Evolutionary conservation across 148 eudicot species (phyloP).

Genomic region (Fagopyrum homotropicum): DNA sequence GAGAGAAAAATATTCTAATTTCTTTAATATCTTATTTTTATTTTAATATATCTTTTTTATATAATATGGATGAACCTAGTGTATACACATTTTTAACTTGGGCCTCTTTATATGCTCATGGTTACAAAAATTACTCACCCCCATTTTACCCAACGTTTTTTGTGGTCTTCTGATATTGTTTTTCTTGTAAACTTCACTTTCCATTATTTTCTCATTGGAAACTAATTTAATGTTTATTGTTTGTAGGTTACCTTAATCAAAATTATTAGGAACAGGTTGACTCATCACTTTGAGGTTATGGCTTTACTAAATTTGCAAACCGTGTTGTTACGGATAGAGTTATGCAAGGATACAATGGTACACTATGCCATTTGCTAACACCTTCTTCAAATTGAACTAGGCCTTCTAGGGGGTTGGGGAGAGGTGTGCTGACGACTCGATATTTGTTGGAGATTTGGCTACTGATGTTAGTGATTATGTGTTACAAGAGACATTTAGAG

Average conservation of each 20-base stretch:
- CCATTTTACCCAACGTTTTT: background rate
- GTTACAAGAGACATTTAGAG: slow-evolving; percentile 78
- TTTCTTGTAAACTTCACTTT: background rate
- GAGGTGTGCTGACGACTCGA: slow-evolving; percentile 62
- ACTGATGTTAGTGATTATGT: slow-evolving; percentile 78
- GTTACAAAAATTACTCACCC: no score
- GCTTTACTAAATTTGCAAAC: slow-evolving; percentile 63
- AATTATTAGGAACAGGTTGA: slow-evolving; percentile 80
- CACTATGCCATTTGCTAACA: slow-evolving; percentile 77
- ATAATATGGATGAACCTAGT: no score
- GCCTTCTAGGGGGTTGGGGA: slow-evolving; percentile 85
- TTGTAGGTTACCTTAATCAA: slow-evolving; percentile 60
- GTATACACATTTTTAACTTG: no score
- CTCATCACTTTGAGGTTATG: slow-evolving; percentile 79
- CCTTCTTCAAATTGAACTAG: slow-evolving; percentile 78
- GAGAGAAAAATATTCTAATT: no score
- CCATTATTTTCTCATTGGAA: background rate
- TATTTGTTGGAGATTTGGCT: slow-evolving; percentile 95
- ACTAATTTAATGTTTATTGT: background rate
- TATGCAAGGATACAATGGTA: slow-evolving; percentile 63
- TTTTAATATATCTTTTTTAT: no score
- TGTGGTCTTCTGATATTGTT: background rate
- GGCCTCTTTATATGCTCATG: no score
- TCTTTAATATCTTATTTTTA: no score
- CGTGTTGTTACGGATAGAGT: slow-evolving; percentile 74